phyloP scores from a whole-genome alignment of 768 basidiomycete species.

The Heimioporus sp. region DNA sequence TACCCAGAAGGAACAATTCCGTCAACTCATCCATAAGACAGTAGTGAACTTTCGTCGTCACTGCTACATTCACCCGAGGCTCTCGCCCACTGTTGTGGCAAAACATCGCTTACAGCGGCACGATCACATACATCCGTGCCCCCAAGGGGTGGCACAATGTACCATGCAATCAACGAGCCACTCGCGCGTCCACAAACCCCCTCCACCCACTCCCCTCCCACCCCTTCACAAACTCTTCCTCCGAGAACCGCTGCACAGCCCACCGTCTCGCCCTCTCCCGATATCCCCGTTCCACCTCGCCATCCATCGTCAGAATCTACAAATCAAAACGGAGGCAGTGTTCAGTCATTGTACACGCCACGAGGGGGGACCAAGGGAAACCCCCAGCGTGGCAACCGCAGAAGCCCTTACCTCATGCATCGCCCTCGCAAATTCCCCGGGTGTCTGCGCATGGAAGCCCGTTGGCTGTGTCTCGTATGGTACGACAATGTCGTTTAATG shows the following conservation, averaged over 20 bases:
- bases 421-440: slow-evolving; percentile 62
- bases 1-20: too few relatives aligned
- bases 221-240: slow-evolving; percentile 71
- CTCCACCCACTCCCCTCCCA: slow-evolving; percentile 71
- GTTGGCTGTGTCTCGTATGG: slow-evolving; percentile 71
- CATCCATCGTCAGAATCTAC: slow-evolving; percentile 48
- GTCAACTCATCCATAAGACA: too few relatives aligned
- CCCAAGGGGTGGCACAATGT: too few relatives aligned
- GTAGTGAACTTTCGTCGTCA: too few relatives aligned
- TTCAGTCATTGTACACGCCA: slow-evolving; percentile 14
- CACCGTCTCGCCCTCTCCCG: slow-evolving; percentile 65
- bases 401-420: slow-evolving; percentile 48
- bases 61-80: too few relatives aligned
- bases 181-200: slow-evolving; percentile 20
- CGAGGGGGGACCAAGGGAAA: background rate
- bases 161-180: too few relatives aligned
- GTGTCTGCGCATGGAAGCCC: slow-evolving; percentile 77
- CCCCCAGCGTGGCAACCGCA: background rate
- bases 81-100: too few relatives aligned
- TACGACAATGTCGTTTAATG: slow-evolving; percentile 86
- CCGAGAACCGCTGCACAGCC: slow-evolving; percentile 74
- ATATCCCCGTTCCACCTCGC: slow-evolving; percentile 56
- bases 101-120: too few relatives aligned
- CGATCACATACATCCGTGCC: too few relatives aligned
- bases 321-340: background rate